These are phyloP conservation scores for Cutaneotrichosporon sp. DNA, from an alignment of 1,284 basidiomycete genomes.

Conservation along the genomic window DNA sequence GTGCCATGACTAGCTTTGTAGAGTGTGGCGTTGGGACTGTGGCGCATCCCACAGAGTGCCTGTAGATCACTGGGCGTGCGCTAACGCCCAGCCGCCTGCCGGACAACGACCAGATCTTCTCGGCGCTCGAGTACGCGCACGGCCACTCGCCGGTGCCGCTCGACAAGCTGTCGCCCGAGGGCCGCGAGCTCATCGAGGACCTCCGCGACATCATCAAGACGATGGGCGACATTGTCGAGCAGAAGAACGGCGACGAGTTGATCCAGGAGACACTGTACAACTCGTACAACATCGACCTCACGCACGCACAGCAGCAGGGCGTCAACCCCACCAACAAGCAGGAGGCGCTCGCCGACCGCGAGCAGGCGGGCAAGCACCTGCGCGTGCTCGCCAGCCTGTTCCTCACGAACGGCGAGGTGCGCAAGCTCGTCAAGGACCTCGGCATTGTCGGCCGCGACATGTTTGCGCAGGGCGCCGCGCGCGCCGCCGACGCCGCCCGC, in stretches of 20 bases:
- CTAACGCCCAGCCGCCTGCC: constrained; percentile 61
- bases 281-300: constrained; percentile 38
- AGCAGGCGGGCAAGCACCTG: constrained; percentile 75
- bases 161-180: constrained; percentile 70
- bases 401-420: constrained; percentile 86
- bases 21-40: not conserved
- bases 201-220: constrained; percentile 57
- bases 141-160: constrained; percentile 68
- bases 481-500: constrained; percentile 71
- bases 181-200: constrained; percentile 73
- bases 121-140: constrained; percentile 68
- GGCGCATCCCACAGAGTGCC: too few species aligned
- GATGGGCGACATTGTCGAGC: constrained; percentile 64
- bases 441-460: constrained; percentile 82
- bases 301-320: constrained; percentile 11
- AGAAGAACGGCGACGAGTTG: constrained; percentile 88
- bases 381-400: constrained; percentile 79
- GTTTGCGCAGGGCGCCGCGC: constrained; percentile 72
- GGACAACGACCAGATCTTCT: constrained; percentile 75
- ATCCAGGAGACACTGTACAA: constrained; percentile 80
- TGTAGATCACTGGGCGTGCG: not conserved
- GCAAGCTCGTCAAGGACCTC: constrained; percentile 82
- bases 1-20: too few species aligned
- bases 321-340: constrained; percentile 41
- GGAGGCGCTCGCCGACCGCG: constrained; percentile 62